phyloP scores from a whole-genome alignment of 75 land plant species.

The Pinus tabuliformis region DNA sequence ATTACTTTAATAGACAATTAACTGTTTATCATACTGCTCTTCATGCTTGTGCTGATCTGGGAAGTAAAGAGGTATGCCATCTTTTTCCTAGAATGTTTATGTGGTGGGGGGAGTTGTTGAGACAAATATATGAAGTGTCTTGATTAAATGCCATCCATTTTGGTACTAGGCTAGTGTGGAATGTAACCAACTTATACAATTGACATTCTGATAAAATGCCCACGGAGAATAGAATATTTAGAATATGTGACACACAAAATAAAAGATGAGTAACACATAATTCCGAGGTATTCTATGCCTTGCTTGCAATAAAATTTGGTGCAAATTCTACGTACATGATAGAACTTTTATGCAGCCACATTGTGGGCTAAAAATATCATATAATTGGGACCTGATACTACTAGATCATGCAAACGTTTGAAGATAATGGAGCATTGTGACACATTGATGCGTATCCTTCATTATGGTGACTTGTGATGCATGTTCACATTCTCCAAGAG shows the following conservation, averaged over 20 bases:
- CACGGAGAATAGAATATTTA: background rate
- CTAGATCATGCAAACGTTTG: background rate
- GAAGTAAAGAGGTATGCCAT: slow-evolving; percentile 59
- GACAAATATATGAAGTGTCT: background rate
- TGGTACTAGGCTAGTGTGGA: background rate
- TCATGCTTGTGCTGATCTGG: slow-evolving; percentile 80
- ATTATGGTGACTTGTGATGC: background rate
- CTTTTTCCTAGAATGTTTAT: background rate
- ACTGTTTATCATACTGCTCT: slow-evolving; percentile 94
- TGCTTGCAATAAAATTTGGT: too few species aligned
- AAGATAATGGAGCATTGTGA: too few species aligned
- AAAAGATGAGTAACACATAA: background rate
- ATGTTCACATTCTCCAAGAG: background rate
- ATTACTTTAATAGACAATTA: slow-evolving; percentile 44
- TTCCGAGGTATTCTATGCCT: background rate
- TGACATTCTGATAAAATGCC: background rate
- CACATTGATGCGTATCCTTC: too few species aligned
- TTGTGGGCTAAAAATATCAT: too few species aligned
- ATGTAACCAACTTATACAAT: background rate
- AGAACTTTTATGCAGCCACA: too few species aligned
- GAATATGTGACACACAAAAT: background rate
- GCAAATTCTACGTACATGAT: too few species aligned
- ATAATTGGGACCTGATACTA: background rate
- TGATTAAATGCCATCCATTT: background rate
- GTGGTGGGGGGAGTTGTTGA: too few species aligned